Base-by-base conservation (phyloP, 805 yeast genomes). In the Cyberlindnera mycetangii region DNA sequence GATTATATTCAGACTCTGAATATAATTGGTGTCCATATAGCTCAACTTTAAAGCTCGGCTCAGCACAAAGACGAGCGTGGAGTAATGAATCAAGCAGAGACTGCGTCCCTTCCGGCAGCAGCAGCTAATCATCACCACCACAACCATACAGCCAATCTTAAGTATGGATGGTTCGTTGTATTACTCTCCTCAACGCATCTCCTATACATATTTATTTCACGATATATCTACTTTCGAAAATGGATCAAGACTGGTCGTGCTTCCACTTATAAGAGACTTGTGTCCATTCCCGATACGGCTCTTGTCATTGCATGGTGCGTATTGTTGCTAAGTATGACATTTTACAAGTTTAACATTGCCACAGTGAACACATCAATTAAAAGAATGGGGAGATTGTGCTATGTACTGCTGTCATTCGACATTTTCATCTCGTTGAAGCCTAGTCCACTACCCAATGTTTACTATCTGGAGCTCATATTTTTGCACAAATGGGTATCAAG, bases 401-500 rank as follows among this genome's bases (percentile, higher is more conserved):
- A 78, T 54, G 72, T 74, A 2, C 61, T 85, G 37, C 60, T 81
- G 2, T 83, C 89, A 0, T 61, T 85, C 27, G 78, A 78, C 51
- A 64, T 83, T 3, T 69, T 76, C 31, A 55, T 84, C 15, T 78
- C 77, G 2, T 53, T 83, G 12, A 68, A 83, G 44, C 88, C 89
- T 2, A 65, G 72, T n/a, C 73, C 74, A 31, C 56, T 73, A 42
- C 70, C 70, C 4, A 56, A 65, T 42, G 75, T 60, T 57, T 55
- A 74, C 41, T 85, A 85, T 54, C 59, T 82, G 47, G 78, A 76
- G 41, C 64, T 77, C 12, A 55, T 85, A 11, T 69, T 69, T 16
- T 53, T 85, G 8, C 95, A 85, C 58, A 83, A 83, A 54, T 84
- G 92, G 90, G 51, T 83, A 1, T 81, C 89, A 4, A 66, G 92